A percentile compares a stretch with the other conserved stretches of the same genome.
phyloP scores from a whole-genome alignment of 2,329 filamentous ascomycete genomes.

The Aspergillus glaucus region DNA sequence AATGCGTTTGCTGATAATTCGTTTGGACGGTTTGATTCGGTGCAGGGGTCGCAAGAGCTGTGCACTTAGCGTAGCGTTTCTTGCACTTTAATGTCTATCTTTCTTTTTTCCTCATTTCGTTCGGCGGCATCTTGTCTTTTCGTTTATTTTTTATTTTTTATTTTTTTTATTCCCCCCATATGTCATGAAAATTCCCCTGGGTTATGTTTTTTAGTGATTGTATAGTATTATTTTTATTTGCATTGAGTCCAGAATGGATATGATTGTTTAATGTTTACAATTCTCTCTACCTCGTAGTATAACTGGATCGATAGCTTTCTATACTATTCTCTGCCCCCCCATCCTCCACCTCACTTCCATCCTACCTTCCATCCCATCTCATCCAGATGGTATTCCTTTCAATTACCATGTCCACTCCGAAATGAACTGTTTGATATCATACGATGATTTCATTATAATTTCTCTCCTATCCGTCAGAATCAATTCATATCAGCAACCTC shows the following conservation, averaged over 20 bases:
- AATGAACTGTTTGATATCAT: no score
- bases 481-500: no score
- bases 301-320: no score
- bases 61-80: conserved; percentile 19
- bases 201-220: not conserved
- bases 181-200: not conserved
- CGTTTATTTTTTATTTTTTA: not conserved
- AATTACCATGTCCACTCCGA: no score
- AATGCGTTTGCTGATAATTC: conserved; percentile 18
- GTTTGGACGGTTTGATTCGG: conserved; percentile 29
- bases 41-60: conserved; percentile 28
- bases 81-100: not conserved
- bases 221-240: conserved; percentile 1
- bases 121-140: not conserved
- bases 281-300: no score
- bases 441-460: no score
- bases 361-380: no score
- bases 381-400: no score
- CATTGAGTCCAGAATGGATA: not conserved
- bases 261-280: no score
- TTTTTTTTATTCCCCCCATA: not conserved
- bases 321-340: no score
- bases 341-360: no score
- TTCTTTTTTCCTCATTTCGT: conserved; percentile 1
- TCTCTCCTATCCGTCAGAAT: no score